A percentile compares a stretch with the other conserved stretches of the same genome.
These are phyloP conservation scores for Mucor circinelloides DNA, from an alignment of 371 early-diverging fungal genomes.

Conservation along the genomic window DNA sequence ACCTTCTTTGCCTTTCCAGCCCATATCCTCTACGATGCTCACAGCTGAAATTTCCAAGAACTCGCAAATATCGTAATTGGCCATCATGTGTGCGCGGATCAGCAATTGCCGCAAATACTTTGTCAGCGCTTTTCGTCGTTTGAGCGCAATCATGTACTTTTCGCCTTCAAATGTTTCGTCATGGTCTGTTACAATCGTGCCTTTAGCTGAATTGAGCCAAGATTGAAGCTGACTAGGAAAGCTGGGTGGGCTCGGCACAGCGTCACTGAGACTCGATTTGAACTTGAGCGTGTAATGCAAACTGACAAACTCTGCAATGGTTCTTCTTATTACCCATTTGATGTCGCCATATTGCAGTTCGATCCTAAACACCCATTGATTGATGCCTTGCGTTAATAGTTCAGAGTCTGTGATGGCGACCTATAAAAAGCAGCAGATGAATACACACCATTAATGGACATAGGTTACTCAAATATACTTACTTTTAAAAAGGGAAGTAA, in stretches of 20 bases:
- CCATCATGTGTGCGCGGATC: slow-evolving; percentile 57
- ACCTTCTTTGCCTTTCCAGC: slow-evolving; percentile 88
- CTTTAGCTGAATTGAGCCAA: slow-evolving; percentile 41
- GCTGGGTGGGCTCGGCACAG: slow-evolving; percentile 38
- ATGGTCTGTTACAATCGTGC: slow-evolving; percentile 23
- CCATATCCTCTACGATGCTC: slow-evolving; percentile 75
- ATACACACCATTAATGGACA: neutral
- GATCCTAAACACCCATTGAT: slow-evolving; percentile 66
- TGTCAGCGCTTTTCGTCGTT: slow-evolving; percentile 69
- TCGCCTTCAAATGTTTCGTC: slow-evolving; percentile 24
- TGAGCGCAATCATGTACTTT: slow-evolving; percentile 40
- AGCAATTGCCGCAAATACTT: slow-evolving; percentile 63
- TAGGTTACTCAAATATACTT: slow-evolving; percentile 12
- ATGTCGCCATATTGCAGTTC: slow-evolving; percentile 81
- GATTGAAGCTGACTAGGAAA: slow-evolving; percentile 51
- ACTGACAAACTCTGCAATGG: slow-evolving; percentile 68
- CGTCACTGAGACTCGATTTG: slow-evolving; percentile 34
- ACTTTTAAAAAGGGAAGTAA: slow-evolving; percentile 43
- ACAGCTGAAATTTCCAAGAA: slow-evolving; percentile 79
- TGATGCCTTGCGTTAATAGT: slow-evolving; percentile 37
- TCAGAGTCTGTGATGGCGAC: slow-evolving; percentile 62
- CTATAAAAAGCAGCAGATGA: slow-evolving; percentile 13
- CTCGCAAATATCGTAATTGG: slow-evolving; percentile 74
- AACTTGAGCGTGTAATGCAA: slow-evolving; percentile 68
- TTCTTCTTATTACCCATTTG: slow-evolving; percentile 76